These are phyloP conservation scores for Tetraselmis chui DNA, from an alignment of 139 green algal genomes.

Conservation along the genomic window DNA sequence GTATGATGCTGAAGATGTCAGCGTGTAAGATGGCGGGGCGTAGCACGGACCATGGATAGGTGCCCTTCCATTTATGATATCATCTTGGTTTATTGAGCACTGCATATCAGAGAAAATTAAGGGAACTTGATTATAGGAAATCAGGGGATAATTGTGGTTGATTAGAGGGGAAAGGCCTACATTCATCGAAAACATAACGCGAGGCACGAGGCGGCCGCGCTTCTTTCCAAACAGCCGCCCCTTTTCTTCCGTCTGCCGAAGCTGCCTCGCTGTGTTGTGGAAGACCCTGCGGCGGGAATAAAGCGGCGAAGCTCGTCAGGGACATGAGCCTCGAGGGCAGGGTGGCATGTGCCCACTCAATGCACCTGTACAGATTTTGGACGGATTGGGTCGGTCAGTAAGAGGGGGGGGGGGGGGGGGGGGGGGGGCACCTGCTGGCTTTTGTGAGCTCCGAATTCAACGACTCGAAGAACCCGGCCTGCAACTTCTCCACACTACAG, in stretches of 20 bases:
- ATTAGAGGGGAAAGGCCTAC: no score
- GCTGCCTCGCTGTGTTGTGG: background rate
- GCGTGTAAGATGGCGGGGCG: no score
- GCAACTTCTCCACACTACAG: background rate
- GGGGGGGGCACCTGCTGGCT: background rate
- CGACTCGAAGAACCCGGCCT: background rate
- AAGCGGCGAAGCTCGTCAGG: background rate
- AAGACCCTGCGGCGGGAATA: background rate
- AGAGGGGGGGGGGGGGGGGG: no score
- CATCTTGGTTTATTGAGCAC: no score
- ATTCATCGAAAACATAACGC: background rate
- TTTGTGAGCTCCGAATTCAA: background rate
- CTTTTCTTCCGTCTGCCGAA: background rate
- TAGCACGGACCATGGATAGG: no score
- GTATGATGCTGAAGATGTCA: no score
- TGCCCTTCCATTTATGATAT: no score
- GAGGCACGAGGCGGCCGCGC: background rate
- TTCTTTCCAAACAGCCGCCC: background rate
- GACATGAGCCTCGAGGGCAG: background rate
- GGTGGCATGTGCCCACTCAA: background rate
- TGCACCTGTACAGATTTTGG: background rate
- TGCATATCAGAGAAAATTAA: no score
- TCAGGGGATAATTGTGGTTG: no score
- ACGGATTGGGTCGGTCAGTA: background rate
- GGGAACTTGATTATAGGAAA: no score